Conservation (phyloP, 78 protist genomes). For the Dictyostelium citrinum region DNA sequence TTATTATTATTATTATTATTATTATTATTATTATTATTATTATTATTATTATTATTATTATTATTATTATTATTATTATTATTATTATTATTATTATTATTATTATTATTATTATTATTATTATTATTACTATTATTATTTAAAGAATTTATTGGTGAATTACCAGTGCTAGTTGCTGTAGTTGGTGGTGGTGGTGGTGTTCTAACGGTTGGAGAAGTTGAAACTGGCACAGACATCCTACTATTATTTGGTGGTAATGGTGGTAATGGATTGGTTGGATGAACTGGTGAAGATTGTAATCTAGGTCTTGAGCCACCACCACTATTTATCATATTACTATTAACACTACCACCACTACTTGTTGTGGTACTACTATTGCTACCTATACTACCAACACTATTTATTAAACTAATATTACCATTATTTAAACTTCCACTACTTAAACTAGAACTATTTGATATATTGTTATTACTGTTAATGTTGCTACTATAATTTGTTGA, state of each 20-base stretch:
- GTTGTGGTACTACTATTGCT: neutral
- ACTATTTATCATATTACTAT: neutral
- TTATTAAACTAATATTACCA: neutral
- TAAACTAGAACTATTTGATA: neutral
- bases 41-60: too few species aligned
- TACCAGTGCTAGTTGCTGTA: neutral
- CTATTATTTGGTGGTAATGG: conserved; percentile 6
- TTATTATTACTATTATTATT: neutral
- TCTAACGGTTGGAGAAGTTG: neutral
- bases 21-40: too few species aligned
- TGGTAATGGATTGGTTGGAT: conserved; percentile 68
- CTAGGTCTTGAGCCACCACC: conserved; percentile 18
- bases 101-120: neutral
- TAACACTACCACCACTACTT: neutral
- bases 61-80: too few species aligned
- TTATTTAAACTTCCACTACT: conserved; percentile 14
- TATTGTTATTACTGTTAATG: neutral
- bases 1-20: too few species aligned
- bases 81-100: too few species aligned
- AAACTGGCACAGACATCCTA: conserved; percentile 29
- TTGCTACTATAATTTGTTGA: neutral
- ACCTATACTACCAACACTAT: neutral
- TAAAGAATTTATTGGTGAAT: neutral
- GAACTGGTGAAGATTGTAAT: conserved; percentile 45
- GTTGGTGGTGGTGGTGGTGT: conserved; percentile 43